Conservation (phyloP, 2,329 filamentous ascomycete genomes). For the Xylariaceae sp. region DNA sequence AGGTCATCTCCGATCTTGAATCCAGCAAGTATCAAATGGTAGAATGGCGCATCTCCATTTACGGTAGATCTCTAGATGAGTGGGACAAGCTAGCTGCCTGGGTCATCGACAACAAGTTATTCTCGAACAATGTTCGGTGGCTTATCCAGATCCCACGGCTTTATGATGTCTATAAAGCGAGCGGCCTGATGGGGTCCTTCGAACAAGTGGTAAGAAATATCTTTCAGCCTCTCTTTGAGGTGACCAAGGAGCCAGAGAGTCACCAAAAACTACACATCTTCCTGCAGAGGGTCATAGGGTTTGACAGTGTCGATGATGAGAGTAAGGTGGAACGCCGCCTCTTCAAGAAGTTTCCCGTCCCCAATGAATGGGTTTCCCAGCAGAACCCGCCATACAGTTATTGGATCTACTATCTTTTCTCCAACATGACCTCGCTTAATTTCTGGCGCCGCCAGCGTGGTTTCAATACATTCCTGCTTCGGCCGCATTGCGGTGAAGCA, state of each 20-base stretch:
- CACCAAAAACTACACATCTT: slow-evolving; percentile 96
- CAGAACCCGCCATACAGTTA: slow-evolving; percentile 99
- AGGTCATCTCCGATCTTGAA: slow-evolving; percentile 95
- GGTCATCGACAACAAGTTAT: slow-evolving; percentile 98
- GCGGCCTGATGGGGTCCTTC: slow-evolving; percentile 83
- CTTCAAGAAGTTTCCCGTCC: slow-evolving; percentile 94
- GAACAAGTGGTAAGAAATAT: slow-evolving; percentile 91
- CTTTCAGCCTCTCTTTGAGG: slow-evolving; percentile 93
- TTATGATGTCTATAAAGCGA: slow-evolving; percentile 94
- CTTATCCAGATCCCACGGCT: slow-evolving; percentile 93
- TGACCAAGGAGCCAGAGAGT: slow-evolving; percentile 82
- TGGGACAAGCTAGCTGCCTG: slow-evolving; percentile 98
- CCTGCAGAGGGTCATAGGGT: slow-evolving; percentile 91
- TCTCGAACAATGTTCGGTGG: slow-evolving; percentile 98
- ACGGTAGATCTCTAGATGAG: slow-evolving; percentile 88
- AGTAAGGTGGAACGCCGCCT: slow-evolving; percentile 93
- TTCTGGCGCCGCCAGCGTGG: slow-evolving; percentile 87
- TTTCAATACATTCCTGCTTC: slow-evolving; percentile 93
- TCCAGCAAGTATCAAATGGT: slow-evolving; percentile 99
- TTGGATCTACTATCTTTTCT: slow-evolving; percentile 97
- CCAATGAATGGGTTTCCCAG: slow-evolving; percentile 85
- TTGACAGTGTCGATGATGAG: slow-evolving; percentile 97
- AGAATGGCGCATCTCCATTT: slow-evolving; percentile 98
- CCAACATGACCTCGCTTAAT: slow-evolving; percentile 93
- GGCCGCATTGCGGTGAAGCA: slow-evolving; percentile 95